Evolutionary conservation across 176 grass and related monocot species (phyloP), one percentile per base, ranked within the genome.

Genomic region (Musa itinerans): DNA sequence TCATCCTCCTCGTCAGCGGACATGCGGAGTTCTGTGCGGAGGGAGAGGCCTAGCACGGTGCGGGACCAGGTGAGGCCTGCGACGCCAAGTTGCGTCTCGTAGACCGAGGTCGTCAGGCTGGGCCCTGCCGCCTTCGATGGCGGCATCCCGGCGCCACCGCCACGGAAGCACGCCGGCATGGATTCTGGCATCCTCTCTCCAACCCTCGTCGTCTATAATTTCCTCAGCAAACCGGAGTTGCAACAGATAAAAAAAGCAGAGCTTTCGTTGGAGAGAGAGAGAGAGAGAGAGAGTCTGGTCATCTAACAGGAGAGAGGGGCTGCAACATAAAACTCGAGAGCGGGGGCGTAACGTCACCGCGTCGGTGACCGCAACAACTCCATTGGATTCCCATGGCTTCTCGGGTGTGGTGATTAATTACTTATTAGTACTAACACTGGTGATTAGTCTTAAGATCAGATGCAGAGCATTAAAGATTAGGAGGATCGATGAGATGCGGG

Each of bases 61-160:
- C 89, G 86, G 34, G 89, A 85, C 92, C 92, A 96, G 24, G 86
- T 85, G 26, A 96, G 84, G 43, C 83, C 89, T 13, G 84, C 84
- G 52, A 86, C 82, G 11, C 89, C 92, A 73, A 89, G 80, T 58
- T 78, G 84, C 48, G 92, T 96, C 75, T 96, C 92, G 84, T 96
- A 96, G n/a, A 92, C 89, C 20, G 89, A 89, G 20, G 92, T 89
- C 9, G 80, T 81, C 13, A 87, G 61, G 74, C 76, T 85, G 59
- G 82, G 78, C 29, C 74, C 86, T 19, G 80, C 43, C 29, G 73
- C 51, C 59, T 78, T 77, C 11, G 75, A 53, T 12, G 61, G 19
- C n/a, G 75, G 62, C 48, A 61, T 11, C 9, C 64, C 9, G 80
- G 16, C 54, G 8, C 8, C 78, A 13, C 74, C 78, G 75, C 62